Conservation (phyloP, 78 protist species). For the Protostelium mycophagum region DNA sequence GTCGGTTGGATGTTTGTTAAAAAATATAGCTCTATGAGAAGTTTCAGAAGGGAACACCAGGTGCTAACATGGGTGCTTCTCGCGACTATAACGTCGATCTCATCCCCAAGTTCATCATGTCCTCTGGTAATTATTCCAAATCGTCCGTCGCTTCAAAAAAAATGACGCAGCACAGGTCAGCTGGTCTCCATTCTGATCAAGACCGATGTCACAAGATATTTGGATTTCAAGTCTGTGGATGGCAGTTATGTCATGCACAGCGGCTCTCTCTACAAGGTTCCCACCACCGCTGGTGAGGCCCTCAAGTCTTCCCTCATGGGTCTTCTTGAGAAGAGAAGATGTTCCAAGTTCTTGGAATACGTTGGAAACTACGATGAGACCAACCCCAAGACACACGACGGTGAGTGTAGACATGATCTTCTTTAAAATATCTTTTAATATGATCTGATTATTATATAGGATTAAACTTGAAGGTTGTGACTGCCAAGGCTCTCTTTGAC, state of each 20-base stretch:
- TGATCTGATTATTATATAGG: conserved; percentile 2
- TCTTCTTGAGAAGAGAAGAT: conserved; percentile 92
- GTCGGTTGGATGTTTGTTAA: background rate
- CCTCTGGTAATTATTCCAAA: conserved; percentile 63
- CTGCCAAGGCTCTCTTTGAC: conserved; percentile 77
- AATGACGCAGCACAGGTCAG: background rate
- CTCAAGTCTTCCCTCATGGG: conserved; percentile 91
- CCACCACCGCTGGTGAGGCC: conserved; percentile 92
- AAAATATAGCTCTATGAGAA: conserved; percentile 27
- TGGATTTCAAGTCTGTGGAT: conserved; percentile 93
- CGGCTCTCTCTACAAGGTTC: conserved; percentile 88
- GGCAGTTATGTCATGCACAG: conserved; percentile 81
- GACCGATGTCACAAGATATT: conserved; percentile 95
- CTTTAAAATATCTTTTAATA: background rate
- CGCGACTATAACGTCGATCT: conserved; percentile 96
- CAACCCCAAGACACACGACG: conserved; percentile 72
- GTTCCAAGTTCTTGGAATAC: conserved; percentile 81
- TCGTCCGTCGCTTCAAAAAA: background rate
- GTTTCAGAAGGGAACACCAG: conserved; percentile 20
- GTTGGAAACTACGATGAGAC: conserved; percentile 70
- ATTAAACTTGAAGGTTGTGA: conserved; percentile 33
- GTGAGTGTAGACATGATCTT: too few species aligned
- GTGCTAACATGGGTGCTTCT: conserved; percentile 66
- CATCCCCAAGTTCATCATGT: conserved; percentile 96
- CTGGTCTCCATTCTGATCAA: conserved; percentile 92